Conservation (phyloP, 2,329 filamentous ascomycete genomes). For the Neofusicoccum sp. region DNA sequence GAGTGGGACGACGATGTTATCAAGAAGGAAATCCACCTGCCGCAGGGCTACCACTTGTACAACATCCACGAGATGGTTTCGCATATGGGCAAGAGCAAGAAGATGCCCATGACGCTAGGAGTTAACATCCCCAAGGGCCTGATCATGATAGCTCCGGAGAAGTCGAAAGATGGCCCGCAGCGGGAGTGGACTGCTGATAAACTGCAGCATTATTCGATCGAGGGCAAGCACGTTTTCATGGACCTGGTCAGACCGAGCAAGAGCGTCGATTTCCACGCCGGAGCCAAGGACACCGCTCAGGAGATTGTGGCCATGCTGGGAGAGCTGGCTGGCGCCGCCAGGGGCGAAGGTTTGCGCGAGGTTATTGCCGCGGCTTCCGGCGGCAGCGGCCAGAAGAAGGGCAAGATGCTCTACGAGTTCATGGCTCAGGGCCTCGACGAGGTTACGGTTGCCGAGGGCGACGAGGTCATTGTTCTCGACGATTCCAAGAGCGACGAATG, state of each 20-base stretch:
- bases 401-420: constrained; percentile 90
- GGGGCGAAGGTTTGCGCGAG: constrained; percentile 81
- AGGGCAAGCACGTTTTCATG: constrained; percentile 97
- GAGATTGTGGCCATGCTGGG: constrained; percentile 89
- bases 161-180: constrained; percentile 76
- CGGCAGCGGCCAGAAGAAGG: constrained; percentile 69
- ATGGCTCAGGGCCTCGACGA: constrained; percentile 96
- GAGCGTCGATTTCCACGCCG: constrained; percentile 95
- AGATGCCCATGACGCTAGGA: constrained; percentile 97
- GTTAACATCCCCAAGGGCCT: constrained; percentile 86
- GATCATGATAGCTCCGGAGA: constrained; percentile 89
- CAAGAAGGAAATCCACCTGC: constrained; percentile 37
- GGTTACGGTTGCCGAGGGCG: constrained; percentile 85
- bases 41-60: constrained; percentile 80
- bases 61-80: constrained; percentile 98
- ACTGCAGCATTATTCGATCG: constrained; percentile 95
- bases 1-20: constrained; percentile 48
- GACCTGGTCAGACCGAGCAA: constrained; percentile 91
- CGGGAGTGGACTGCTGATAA: constrained; percentile 94
- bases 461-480: constrained; percentile 89
- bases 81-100: constrained; percentile 95
- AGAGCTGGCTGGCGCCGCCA: constrained; percentile 83
- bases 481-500: constrained; percentile 94
- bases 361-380: constrained; percentile 80
- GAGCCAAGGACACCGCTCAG: constrained; percentile 92